phyloP scores from a whole-genome alignment of 2,329 filamentous ascomycete species.

The Pezicula radicicola region DNA sequence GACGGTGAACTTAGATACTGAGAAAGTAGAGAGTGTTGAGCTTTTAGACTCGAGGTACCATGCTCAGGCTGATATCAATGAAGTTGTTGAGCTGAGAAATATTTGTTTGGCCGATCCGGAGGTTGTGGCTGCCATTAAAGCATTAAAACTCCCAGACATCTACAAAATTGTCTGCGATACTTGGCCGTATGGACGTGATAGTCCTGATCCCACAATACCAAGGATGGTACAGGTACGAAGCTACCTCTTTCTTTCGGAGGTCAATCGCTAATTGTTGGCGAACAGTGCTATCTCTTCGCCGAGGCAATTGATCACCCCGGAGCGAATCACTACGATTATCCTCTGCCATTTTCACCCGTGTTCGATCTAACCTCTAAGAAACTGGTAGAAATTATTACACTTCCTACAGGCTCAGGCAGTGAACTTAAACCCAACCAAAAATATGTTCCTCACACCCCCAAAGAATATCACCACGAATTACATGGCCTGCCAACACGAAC shows the following conservation, averaged over 20 bases:
- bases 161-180: slow-evolving; percentile 21
- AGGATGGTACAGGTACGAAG: slow-evolving; percentile 19
- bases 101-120: slow-evolving; percentile 16
- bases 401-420: slow-evolving; percentile 16
- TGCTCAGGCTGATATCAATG: slow-evolving; percentile 21
- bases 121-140: slow-evolving; percentile 15
- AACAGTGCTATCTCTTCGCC: slow-evolving; percentile 21
- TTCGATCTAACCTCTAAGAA: slow-evolving; percentile 18
- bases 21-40: slow-evolving; percentile 12
- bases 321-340: slow-evolving; percentile 22
- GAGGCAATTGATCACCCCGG: slow-evolving; percentile 15
- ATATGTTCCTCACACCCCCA: slow-evolving; percentile 18
- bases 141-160: slow-evolving; percentile 14
- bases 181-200: slow-evolving; percentile 23
- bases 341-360: slow-evolving; percentile 21
- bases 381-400: slow-evolving; percentile 16
- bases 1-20: slow-evolving; percentile 13
- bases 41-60: slow-evolving; percentile 16
- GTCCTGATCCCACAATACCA: slow-evolving; percentile 14
- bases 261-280: not conserved
- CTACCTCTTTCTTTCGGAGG: not conserved
- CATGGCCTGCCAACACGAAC: slow-evolving; percentile 32
- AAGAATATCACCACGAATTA: slow-evolving; percentile 32
- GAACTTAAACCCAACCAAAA: not conserved
- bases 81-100: slow-evolving; percentile 18